Conservation (phyloP, 2,329 filamentous ascomycete genomes). For the Neophaeococcomyces aloes region DNA sequence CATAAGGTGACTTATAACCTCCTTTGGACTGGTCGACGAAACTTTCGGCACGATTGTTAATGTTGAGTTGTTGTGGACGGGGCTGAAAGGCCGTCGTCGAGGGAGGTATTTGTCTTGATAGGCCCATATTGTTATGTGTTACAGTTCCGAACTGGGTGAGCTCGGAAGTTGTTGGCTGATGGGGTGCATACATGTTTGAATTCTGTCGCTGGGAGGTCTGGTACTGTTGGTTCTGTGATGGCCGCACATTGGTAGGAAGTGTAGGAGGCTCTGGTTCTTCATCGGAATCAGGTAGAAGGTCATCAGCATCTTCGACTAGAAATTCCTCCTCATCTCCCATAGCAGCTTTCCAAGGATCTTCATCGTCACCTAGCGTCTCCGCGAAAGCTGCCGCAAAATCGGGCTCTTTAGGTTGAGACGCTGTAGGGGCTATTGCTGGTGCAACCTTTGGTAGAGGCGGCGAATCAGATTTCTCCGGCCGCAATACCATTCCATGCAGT, state of each 20-base stretch:
- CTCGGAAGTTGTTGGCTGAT: conserved; percentile 40
- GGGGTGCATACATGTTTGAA: conserved; percentile 41
- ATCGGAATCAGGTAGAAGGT: conserved; percentile 64
- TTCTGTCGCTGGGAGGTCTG: not conserved
- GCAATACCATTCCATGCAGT: conserved; percentile 40
- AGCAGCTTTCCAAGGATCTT: conserved; percentile 53
- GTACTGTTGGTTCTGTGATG: not conserved
- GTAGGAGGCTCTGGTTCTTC: conserved; percentile 24
- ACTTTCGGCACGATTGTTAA: conserved; percentile 57
- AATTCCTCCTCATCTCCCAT: conserved; percentile 65
- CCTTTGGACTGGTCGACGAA: conserved; percentile 85
- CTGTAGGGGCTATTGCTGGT: conserved; percentile 16
- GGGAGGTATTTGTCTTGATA: conserved; percentile 11
- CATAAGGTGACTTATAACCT: conserved; percentile 88
- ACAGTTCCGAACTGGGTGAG: conserved; percentile 28
- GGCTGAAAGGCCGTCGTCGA: conserved; percentile 18
- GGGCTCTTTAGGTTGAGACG: conserved; percentile 18
- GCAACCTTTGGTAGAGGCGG: conserved; percentile 23
- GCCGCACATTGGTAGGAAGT: not conserved
- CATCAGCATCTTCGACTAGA: conserved; percentile 63
- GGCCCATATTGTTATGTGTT: conserved; percentile 16
- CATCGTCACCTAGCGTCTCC: conserved; percentile 12
- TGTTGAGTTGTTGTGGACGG: conserved; percentile 33
- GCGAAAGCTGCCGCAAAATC: conserved; percentile 19
- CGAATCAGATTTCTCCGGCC: conserved; percentile 22